Conservation (phyloP, 345 rosid genomes). For the Arabidopsis thaliana region DNA sequence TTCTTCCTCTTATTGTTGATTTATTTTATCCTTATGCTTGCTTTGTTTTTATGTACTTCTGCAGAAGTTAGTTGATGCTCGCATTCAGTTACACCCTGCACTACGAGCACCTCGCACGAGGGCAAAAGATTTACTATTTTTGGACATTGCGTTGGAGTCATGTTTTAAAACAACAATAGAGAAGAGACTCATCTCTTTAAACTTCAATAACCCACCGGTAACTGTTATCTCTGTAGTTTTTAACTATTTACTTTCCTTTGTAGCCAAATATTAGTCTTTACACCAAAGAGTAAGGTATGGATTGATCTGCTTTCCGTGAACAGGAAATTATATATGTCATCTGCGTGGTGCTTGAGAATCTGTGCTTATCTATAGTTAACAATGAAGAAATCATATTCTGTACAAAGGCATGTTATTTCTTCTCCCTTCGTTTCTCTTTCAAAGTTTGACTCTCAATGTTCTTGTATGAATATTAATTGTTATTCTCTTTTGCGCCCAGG, state of each 20-base stretch:
- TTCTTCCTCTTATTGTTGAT: background rate
- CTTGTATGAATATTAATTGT: background rate
- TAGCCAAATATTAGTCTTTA: slow-evolving; percentile 15
- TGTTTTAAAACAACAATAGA: slow-evolving; percentile 87
- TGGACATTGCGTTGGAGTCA: slow-evolving; percentile 93
- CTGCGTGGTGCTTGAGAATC: slow-evolving; percentile 78
- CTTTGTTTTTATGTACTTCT: slow-evolving; percentile 14
- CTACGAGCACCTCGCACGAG: slow-evolving; percentile 65
- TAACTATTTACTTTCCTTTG: slow-evolving; percentile 23
- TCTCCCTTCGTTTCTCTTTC: slow-evolving; percentile 3
- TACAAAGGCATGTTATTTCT: slow-evolving; percentile 60
- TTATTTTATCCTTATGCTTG: background rate
- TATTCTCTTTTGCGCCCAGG: slow-evolving; percentile 57
- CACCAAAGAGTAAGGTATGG: background rate
- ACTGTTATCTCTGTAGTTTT: background rate
- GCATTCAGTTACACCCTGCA: slow-evolving; percentile 84
- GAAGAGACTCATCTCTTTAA: slow-evolving; percentile 78
- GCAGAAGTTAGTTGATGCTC: slow-evolving; percentile 91
- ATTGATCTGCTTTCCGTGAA: slow-evolving; percentile 30
- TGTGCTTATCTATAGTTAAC: slow-evolving; percentile 81
- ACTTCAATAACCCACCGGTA: slow-evolving; percentile 79
- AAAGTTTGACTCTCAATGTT: background rate
- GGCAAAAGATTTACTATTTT: slow-evolving; percentile 82
- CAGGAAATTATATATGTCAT: slow-evolving; percentile 85
- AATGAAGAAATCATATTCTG: slow-evolving; percentile 88